Evolutionary conservation across 2,329 filamentous ascomycete genomes (phyloP).

Genomic region (Pestalotiopsis fici): DNA sequence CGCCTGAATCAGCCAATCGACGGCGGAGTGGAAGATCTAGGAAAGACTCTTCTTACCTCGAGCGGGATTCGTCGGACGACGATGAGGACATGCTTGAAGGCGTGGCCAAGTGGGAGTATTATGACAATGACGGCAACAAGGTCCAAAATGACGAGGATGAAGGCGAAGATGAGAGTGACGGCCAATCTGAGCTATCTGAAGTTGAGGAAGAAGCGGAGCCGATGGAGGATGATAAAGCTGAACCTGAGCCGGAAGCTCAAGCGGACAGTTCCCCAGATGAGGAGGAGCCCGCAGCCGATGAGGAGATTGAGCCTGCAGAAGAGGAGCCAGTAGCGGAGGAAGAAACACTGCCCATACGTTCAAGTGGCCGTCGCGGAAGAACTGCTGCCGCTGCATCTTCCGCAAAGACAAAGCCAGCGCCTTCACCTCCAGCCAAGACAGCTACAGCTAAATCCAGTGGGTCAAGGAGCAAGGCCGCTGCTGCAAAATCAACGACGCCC

Average conservation of each 20-base stretch:
- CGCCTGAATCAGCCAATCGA: constrained; percentile 43
- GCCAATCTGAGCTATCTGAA: constrained; percentile 22
- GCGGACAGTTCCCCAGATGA: background rate
- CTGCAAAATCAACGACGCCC: background rate
- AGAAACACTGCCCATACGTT: constrained; percentile 19
- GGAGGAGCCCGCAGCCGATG: constrained; percentile 8
- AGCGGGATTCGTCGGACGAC: constrained; percentile 59
- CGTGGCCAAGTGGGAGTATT: constrained; percentile 60
- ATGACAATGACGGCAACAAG: constrained; percentile 35
- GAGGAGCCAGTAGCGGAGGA: constrained; percentile 22
- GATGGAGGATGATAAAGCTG: constrained; percentile 15
- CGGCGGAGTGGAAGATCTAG: constrained; percentile 57
- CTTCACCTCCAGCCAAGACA: background rate
- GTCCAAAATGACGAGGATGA: constrained; percentile 24
- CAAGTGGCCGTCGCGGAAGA: constrained; percentile 26
- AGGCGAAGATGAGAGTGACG: constrained; percentile 18
- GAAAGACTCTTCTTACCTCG: constrained; percentile 51
- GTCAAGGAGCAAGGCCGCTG: constrained; percentile 4
- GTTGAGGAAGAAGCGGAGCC: constrained; percentile 19
- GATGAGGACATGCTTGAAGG: constrained; percentile 64
- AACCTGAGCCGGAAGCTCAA: constrained; percentile 13
- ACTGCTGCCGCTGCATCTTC: background rate
- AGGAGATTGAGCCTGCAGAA: constrained; percentile 17
- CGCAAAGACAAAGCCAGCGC: background rate
- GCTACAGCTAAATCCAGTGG: background rate